Percentiles rank a stretch among this genome's conserved stretches.
phyloP scores from a whole-genome alignment of 1,139 yeast species.

The Blastobotrys ciferrii region DNA sequence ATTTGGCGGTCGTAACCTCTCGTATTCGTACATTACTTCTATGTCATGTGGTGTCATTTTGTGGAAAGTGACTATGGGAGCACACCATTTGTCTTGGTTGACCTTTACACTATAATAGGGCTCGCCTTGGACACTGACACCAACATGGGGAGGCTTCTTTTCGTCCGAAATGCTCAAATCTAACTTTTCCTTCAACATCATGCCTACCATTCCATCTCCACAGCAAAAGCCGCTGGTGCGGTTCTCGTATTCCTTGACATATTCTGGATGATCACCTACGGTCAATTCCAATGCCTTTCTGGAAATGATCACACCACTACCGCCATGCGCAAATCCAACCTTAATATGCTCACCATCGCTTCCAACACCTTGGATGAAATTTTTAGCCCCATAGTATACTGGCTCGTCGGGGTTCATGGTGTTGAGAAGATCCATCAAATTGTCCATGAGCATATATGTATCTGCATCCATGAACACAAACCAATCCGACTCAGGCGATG shows the following conservation, averaged over 20 bases:
- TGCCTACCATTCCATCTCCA: constrained; percentile 40
- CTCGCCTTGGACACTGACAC: constrained; percentile 14
- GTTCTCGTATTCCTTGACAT: constrained; percentile 28
- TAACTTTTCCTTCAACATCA: constrained; percentile 20
- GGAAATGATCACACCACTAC: constrained; percentile 38
- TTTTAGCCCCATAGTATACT: constrained; percentile 31
- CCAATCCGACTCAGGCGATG: constrained; percentile 33
- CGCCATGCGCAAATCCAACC: constrained; percentile 38
- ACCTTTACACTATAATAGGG: constrained; percentile 25
- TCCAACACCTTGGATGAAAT: constrained; percentile 11
- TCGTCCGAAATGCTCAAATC: constrained; percentile 3
- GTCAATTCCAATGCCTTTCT: constrained; percentile 32
- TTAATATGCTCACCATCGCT: not conserved
- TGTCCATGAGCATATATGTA: constrained; percentile 31
- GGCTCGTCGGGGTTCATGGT: constrained; percentile 28
- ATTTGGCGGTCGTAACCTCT: constrained; percentile 28
- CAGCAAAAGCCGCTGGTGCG: constrained; percentile 32
- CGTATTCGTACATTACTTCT: constrained; percentile 37
- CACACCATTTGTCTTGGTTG: constrained; percentile 31
- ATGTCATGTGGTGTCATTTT: constrained; percentile 32
- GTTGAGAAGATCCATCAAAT: constrained; percentile 26
- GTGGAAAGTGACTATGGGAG: constrained; percentile 35
- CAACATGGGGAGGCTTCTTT: constrained; percentile 6
- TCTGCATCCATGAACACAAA: constrained; percentile 39
- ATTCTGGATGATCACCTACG: constrained; percentile 30